Conservation (phyloP, 805 yeast genomes). For the Suhomyces kilbournensis region DNA sequence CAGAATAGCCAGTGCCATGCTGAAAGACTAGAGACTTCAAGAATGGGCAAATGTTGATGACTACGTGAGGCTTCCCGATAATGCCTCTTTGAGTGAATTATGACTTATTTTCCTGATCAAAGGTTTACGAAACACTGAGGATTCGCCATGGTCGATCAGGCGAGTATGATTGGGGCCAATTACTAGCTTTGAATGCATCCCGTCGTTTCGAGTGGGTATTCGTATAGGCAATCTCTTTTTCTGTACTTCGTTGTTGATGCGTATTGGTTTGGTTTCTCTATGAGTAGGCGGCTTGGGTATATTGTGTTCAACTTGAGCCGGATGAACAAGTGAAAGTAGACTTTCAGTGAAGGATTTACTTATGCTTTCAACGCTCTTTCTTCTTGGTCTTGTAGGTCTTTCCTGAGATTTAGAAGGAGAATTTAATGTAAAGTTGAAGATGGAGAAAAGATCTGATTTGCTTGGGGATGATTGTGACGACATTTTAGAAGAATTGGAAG, state of each 20-base stretch:
- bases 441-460: constrained; percentile 12
- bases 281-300: constrained; percentile 10
- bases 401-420: constrained; percentile 14
- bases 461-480: constrained; percentile 2
- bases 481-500: constrained; percentile 1
- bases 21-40: no score
- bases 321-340: constrained; percentile 21
- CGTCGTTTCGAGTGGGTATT: constrained; percentile 21
- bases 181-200: constrained; percentile 39
- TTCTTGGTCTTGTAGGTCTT: background rate
- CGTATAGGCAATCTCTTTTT: constrained; percentile 31
- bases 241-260: constrained; percentile 25
- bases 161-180: constrained; percentile 42
- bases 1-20: background rate
- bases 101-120: constrained; percentile 42
- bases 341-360: constrained; percentile 31
- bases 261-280: constrained; percentile 18
- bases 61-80: constrained; percentile 15
- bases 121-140: constrained; percentile 34
- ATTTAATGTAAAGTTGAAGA: constrained; percentile 17
- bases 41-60: background rate
- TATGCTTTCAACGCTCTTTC: constrained; percentile 19
- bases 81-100: constrained; percentile 47
- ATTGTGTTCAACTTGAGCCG: background rate
- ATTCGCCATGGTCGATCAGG: constrained; percentile 43